Percentiles rank a stretch among this genome's conserved stretches.
Evolutionary conservation across 192 early-diverging fungal genomes (phyloP).

Genomic region (Backusella australiensis): DNA sequence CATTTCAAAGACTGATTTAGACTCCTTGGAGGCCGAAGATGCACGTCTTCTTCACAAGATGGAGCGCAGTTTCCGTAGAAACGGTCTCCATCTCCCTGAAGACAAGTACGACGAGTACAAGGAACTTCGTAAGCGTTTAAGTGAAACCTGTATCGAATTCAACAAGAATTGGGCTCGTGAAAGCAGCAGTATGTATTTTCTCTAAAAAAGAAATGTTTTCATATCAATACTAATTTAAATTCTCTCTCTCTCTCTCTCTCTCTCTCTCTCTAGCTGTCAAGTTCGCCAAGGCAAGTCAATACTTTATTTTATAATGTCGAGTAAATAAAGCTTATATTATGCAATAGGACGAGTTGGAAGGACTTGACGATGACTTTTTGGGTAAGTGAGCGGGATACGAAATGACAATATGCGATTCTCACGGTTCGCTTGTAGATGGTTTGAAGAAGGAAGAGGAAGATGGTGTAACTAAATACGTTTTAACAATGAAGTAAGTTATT

Average conservation of each 20-base stretch:
- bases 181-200: slow-evolving; percentile 45
- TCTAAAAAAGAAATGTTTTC: slow-evolving; percentile 25
- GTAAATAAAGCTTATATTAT: background rate
- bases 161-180: slow-evolving; percentile 71
- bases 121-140: slow-evolving; percentile 63
- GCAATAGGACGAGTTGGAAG: slow-evolving; percentile 61
- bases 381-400: slow-evolving; percentile 21
- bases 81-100: slow-evolving; percentile 67
- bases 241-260: background rate
- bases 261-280: slow-evolving; percentile 38
- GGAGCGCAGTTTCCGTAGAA: slow-evolving; percentile 61
- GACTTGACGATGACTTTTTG: slow-evolving; percentile 71
- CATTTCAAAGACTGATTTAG: slow-evolving; percentile 45
- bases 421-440: slow-evolving; percentile 25
- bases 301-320: background rate
- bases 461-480: slow-evolving; percentile 58
- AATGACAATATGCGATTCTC: background rate
- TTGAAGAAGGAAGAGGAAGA: slow-evolving; percentile 55
- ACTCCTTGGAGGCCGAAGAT: slow-evolving; percentile 57
- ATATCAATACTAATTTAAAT: slow-evolving; percentile 11
- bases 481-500: slow-evolving; percentile 73
- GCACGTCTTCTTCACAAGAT: slow-evolving; percentile 69
- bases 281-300: slow-evolving; percentile 36
- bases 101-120: slow-evolving; percentile 60
- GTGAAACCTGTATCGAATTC: slow-evolving; percentile 70